phyloP scores from a whole-genome alignment of 2,329 filamentous ascomycete species.

The Anisogramma anomala region DNA sequence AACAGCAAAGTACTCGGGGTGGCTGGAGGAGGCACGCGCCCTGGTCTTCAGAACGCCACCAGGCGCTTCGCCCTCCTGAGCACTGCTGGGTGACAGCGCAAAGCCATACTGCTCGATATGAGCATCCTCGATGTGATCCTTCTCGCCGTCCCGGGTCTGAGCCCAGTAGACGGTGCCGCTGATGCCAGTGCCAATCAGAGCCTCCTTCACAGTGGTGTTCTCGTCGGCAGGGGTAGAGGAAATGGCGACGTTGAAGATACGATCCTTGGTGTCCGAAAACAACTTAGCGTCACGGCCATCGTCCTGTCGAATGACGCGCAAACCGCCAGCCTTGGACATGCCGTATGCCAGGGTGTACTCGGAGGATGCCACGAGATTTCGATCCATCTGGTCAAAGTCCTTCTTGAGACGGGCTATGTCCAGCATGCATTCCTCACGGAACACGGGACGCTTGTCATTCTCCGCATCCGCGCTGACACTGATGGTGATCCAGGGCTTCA shows the following conservation, averaged over 20 bases:
- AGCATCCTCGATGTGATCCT: conserved; percentile 67
- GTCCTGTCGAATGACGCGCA: conserved; percentile 88
- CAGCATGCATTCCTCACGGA: conserved; percentile 73
- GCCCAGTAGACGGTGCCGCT: conserved; percentile 97
- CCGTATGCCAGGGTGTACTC: conserved; percentile 89
- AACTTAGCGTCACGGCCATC: conserved; percentile 86
- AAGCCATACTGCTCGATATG: conserved; percentile 78
- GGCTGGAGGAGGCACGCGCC: conserved; percentile 76
- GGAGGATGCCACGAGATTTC: conserved; percentile 81
- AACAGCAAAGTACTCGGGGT: conserved; percentile 90
- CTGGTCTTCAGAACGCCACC: conserved; percentile 92
- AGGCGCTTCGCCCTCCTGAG: conserved; percentile 69
- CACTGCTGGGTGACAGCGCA: conserved; percentile 73
- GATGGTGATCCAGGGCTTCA: conserved; percentile 92
- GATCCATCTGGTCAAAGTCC: conserved; percentile 94
- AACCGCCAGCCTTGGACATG: conserved; percentile 82
- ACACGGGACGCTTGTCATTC: conserved; percentile 45
- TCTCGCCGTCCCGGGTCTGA: conserved; percentile 61
- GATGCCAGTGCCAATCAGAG: conserved; percentile 83
- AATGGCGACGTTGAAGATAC: conserved; percentile 86
- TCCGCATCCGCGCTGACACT: conserved; percentile 48
- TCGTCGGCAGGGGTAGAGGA: conserved; percentile 54
- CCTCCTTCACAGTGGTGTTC: conserved; percentile 52
- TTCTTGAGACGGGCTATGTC: conserved; percentile 93
- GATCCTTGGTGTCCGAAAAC: conserved; percentile 82